phyloP scores from a whole-genome alignment of 2,329 filamentous ascomycete species.

The Apiospora koreana region DNA sequence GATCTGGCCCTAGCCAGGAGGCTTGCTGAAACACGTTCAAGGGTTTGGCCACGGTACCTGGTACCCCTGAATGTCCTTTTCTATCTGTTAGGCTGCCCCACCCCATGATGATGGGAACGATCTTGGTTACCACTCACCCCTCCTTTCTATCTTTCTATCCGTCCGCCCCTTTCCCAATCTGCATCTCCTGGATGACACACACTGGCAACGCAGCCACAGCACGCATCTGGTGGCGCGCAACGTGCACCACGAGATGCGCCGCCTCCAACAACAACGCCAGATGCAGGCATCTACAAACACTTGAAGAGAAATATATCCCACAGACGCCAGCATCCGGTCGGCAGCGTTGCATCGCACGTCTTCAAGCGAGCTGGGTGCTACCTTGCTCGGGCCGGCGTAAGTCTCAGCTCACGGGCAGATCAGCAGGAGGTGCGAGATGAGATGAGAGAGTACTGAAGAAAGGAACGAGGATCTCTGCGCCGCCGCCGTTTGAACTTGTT shows the following conservation, averaged over 20 bases:
- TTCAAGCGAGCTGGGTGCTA: constrained; percentile 8
- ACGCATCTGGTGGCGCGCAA: not conserved
- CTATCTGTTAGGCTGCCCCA: not conserved
- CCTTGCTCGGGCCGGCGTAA: constrained; percentile 3
- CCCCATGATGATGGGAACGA: not conserved
- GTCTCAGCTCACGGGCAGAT: not conserved
- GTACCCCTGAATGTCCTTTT: not conserved
- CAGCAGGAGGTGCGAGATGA: not conserved
- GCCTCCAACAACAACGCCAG: not conserved
- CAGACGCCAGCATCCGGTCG: not conserved
- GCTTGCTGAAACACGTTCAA: constrained; percentile 8
- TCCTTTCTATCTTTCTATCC: not conserved
- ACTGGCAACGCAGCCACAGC: not conserved
- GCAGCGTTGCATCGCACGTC: not conserved
- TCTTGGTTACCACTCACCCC: constrained; percentile 5
- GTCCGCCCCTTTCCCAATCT: not conserved
- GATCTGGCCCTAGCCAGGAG: not conserved
- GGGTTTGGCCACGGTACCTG: not conserved
- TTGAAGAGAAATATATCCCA: not conserved
- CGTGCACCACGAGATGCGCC: not conserved
- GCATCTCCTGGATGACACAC: not conserved
- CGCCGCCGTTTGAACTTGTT: not conserved
- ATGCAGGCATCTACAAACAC: not conserved
- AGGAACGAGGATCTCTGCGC: not conserved
- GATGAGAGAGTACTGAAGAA: not conserved